Conservation (phyloP, 208 protist genomes). For the Acanthamoeba quina region DNA sequence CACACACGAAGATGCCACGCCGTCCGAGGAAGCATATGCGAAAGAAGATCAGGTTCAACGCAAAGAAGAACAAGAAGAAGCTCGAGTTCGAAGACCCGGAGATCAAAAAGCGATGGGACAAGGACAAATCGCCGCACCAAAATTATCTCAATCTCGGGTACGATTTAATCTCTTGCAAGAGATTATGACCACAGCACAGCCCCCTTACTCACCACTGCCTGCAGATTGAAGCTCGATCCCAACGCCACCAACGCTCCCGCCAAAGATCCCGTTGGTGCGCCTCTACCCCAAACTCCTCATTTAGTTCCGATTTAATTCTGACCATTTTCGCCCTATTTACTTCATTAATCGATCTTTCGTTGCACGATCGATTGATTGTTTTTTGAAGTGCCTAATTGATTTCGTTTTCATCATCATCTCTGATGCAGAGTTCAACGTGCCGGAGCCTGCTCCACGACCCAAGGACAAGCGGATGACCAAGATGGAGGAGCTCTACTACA, state of each 20-base stretch:
- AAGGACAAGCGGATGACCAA: conserved; percentile 40
- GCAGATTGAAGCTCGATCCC: not conserved
- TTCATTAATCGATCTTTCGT: not conserved
- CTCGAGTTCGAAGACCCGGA: not conserved
- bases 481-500: conserved; percentile 33
- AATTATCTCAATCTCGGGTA: conserved; percentile 35
- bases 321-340: not conserved
- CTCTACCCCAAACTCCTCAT: not conserved
- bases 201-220: not conserved
- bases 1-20: not conserved
- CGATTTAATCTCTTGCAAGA: not conserved
- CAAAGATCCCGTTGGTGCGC: not conserved
- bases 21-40: not conserved
- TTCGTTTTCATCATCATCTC: too few species aligned
- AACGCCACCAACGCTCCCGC: not conserved
- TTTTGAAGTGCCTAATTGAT: not conserved
- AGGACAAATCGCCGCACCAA: conserved; percentile 23
- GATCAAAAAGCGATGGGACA: conserved; percentile 28
- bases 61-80: conserved; percentile 38
- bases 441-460: not conserved
- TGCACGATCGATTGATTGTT: not conserved
- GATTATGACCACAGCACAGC: not conserved
- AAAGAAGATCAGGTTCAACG: conserved; percentile 7
- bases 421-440: not conserved
- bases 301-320: not conserved